Evolutionary conservation across 2,329 filamentous ascomycete species (phyloP).

Genomic region (Claviceps pazoutovae): DNA sequence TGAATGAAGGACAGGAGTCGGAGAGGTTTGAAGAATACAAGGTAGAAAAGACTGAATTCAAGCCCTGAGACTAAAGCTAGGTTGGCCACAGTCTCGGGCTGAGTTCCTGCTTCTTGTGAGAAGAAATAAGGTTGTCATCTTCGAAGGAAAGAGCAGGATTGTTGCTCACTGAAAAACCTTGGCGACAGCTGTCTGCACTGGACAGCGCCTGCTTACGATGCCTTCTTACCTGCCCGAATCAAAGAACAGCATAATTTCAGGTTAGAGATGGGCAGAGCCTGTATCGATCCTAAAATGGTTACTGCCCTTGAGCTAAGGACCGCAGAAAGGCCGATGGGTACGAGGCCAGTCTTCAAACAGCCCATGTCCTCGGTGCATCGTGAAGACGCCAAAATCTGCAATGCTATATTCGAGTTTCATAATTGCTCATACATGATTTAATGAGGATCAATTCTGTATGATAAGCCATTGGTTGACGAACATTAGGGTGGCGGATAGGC

Average conservation of each 20-base stretch:
- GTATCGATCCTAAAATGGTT: background rate
- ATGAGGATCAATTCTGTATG: background rate
- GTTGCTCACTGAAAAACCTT: background rate
- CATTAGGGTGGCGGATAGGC: background rate
- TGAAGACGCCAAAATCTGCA: background rate
- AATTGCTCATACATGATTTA: background rate
- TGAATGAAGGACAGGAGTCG: slow-evolving; percentile 5
- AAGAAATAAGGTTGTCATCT: background rate
- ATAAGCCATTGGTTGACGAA: background rate
- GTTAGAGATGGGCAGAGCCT: background rate
- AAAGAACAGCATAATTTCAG: background rate
- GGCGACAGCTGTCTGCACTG: slow-evolving; percentile 2
- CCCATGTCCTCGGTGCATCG: background rate
- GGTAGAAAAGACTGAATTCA: background rate
- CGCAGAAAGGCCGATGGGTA: background rate
- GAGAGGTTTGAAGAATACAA: slow-evolving; percentile 5
- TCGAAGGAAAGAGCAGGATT: slow-evolving; percentile 2
- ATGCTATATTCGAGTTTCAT: background rate
- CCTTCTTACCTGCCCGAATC: background rate
- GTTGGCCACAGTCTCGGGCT: background rate
- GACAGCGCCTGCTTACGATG: background rate
- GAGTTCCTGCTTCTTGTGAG: background rate
- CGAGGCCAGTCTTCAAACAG: background rate
- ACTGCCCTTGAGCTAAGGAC: background rate
- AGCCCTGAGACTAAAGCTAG: background rate